Evolutionary conservation across 768 basidiomycete species (phyloP).

Genomic region (Lentinus brumalis): DNA sequence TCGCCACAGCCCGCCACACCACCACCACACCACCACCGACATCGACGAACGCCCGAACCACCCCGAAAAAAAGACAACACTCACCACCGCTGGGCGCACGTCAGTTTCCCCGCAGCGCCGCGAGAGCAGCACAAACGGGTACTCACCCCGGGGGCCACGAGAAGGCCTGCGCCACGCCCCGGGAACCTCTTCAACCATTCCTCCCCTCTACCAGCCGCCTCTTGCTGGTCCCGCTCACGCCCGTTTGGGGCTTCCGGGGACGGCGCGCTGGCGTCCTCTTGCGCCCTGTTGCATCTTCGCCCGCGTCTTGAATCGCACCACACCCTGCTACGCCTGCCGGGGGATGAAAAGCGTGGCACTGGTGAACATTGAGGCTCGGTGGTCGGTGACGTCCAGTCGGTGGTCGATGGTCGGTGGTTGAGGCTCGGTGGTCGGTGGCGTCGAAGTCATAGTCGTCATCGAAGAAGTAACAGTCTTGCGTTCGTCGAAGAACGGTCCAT

Average conservation of each 20-base stretch:
- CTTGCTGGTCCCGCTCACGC: constrained; percentile 4
- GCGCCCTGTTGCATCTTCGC: constrained; percentile 9
- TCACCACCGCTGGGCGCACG: constrained; percentile 5
- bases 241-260: constrained; percentile 1
- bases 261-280: constrained; percentile 2
- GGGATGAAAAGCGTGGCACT: constrained; percentile 1
- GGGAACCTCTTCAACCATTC: constrained; percentile 13
- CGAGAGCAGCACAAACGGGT: constrained; percentile 3
- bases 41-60: no score
- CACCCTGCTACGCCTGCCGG: constrained; percentile 3
- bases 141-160: constrained; percentile 22
- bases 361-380: background rate
- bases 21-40: no score
- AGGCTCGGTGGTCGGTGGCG: no score
- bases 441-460: no score
- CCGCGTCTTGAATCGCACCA: constrained; percentile 3
- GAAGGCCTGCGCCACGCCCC: constrained; percentile 20
- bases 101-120: constrained; percentile 6
- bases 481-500: no score
- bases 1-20: no score
- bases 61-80: no score
- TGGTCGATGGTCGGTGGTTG: no score
- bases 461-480: no score
- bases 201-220: constrained; percentile 14
- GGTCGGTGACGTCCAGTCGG: background rate